Evolutionary conservation across 2,329 filamentous ascomycete species (phyloP).

Genomic region (Westerdykella ornata): DNA sequence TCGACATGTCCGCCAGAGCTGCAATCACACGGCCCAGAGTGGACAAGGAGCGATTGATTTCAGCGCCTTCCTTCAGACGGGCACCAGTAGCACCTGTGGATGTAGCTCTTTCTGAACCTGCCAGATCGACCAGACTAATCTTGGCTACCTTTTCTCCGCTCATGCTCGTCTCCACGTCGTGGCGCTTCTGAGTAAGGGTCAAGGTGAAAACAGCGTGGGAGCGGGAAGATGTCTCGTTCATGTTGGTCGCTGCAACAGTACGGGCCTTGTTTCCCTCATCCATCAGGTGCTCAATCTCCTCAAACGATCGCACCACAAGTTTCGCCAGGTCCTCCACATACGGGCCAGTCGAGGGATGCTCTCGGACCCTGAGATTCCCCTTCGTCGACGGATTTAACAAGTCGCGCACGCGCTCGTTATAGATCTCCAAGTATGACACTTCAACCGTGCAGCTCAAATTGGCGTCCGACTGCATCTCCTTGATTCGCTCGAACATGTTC

Average conservation of each 20-base stretch:
- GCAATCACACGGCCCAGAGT: constrained; percentile 97
- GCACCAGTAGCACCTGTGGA: constrained; percentile 95
- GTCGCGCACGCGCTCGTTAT: constrained; percentile 96
- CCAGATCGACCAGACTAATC: constrained; percentile 95
- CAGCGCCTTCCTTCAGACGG: constrained; percentile 90
- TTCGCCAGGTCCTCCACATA: constrained; percentile 98
- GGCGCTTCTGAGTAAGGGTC: constrained; percentile 87
- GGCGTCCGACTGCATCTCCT: constrained; percentile 62
- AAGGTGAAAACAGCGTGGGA: constrained; percentile 98
- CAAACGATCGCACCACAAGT: constrained; percentile 83
- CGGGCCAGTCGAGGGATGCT: constrained; percentile 93
- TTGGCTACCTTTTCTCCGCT: constrained; percentile 96
- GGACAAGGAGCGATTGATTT: constrained; percentile 95
- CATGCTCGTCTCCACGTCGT: constrained; percentile 90
- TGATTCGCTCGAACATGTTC: constrained; percentile 91
- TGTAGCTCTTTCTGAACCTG: constrained; percentile 93
- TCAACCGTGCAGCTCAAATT: constrained; percentile 86
- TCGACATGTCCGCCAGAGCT: constrained; percentile 82
- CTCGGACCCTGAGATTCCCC: constrained; percentile 91
- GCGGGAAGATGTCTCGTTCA: constrained; percentile 98
- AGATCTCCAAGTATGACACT: constrained; percentile 97
- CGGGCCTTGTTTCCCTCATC: constrained; percentile 98
- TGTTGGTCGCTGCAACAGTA: constrained; percentile 97
- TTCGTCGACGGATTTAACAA: constrained; percentile 92
- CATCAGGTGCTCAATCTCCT: constrained; percentile 96